These are phyloP conservation scores for Puccinia coronata DNA, from an alignment of 1,284 basidiomycete species.

Conservation along the genomic window DNA sequence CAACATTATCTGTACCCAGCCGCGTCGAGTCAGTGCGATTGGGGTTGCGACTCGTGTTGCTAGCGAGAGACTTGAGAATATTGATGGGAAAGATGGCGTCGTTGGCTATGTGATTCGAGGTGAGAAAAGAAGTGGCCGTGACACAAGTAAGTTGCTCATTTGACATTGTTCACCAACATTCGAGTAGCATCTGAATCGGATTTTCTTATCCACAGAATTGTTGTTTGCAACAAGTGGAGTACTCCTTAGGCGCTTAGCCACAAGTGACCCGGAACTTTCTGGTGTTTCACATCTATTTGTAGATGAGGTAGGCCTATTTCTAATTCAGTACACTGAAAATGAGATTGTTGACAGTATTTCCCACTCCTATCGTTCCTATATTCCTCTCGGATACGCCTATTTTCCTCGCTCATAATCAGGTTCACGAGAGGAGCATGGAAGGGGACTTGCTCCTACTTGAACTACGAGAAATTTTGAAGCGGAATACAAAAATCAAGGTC, in stretches of 20 bases:
- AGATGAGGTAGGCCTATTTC: conserved; percentile 71
- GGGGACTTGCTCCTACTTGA: conserved; percentile 87
- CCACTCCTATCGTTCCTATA: not conserved
- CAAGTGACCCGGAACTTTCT: conserved; percentile 71
- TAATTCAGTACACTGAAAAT: conserved; percentile 51
- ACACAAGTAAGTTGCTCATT: conserved; percentile 61
- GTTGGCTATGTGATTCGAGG: conserved; percentile 89
- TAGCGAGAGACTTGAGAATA: conserved; percentile 76
- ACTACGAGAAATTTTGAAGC: conserved; percentile 71
- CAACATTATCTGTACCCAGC: conserved; percentile 85
- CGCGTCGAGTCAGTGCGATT: conserved; percentile 82
- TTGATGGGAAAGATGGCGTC: conserved; percentile 64
- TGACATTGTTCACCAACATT: not conserved
- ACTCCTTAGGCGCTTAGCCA: conserved; percentile 72
- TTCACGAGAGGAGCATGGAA: conserved; percentile 86
- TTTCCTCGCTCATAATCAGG: conserved; percentile 61
- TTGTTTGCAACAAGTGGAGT: conserved; percentile 94
- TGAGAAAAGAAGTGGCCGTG: conserved; percentile 70
- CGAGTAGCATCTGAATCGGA: not conserved
- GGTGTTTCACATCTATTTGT: conserved; percentile 82
- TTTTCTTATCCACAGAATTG: conserved; percentile 61
- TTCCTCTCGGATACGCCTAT: not conserved
- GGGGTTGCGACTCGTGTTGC: conserved; percentile 86
- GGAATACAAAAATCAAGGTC: conserved; percentile 75
- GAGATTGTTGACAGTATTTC: conserved; percentile 32